These are phyloP conservation scores for Fusarium coffeatum DNA, from an alignment of 2,329 filamentous ascomycete genomes.

Conservation along the genomic window DNA sequence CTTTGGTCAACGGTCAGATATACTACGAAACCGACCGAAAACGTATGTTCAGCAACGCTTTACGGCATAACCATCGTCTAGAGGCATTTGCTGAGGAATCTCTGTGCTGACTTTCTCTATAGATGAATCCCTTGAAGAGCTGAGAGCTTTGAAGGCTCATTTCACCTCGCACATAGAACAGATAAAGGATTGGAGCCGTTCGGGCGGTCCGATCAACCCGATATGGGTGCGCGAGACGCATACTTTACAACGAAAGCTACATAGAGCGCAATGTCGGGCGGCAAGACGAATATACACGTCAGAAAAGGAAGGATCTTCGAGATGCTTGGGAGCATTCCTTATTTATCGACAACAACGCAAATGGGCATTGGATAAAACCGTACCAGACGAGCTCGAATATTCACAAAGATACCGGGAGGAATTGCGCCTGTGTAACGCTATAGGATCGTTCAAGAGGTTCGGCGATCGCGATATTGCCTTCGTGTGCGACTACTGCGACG, in stretches of 20 bases:
- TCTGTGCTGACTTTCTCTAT: slow-evolving; percentile 17
- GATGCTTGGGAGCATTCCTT: slow-evolving; percentile 68
- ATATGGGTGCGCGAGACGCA: slow-evolving; percentile 67
- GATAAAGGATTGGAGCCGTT: slow-evolving; percentile 66
- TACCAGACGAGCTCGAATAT: slow-evolving; percentile 50
- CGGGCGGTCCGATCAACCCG: slow-evolving; percentile 66
- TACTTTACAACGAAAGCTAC: slow-evolving; percentile 61
- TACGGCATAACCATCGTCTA: not conserved
- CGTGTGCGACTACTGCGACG: slow-evolving; percentile 71
- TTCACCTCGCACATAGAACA: slow-evolving; percentile 62
- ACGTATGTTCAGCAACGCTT: slow-evolving; percentile 49
- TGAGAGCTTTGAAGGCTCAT: slow-evolving; percentile 58
- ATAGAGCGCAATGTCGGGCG: slow-evolving; percentile 68
- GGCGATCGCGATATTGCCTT: slow-evolving; percentile 67
- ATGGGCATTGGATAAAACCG: slow-evolving; percentile 44
- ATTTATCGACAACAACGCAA: slow-evolving; percentile 63
- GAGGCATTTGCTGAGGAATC: not conserved
- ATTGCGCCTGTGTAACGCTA: slow-evolving; percentile 61
- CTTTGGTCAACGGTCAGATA: slow-evolving; percentile 65
- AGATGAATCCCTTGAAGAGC: slow-evolving; percentile 66
- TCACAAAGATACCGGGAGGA: slow-evolving; percentile 59
- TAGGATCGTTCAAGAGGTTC: slow-evolving; percentile 68
- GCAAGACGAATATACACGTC: slow-evolving; percentile 66
- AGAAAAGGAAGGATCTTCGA: slow-evolving; percentile 59
- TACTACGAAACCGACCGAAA: slow-evolving; percentile 70